Evolutionary conservation across 257 asterid species (phyloP), one percentile per base, ranked within the genome.

Genomic region (Datura wrightii): DNA sequence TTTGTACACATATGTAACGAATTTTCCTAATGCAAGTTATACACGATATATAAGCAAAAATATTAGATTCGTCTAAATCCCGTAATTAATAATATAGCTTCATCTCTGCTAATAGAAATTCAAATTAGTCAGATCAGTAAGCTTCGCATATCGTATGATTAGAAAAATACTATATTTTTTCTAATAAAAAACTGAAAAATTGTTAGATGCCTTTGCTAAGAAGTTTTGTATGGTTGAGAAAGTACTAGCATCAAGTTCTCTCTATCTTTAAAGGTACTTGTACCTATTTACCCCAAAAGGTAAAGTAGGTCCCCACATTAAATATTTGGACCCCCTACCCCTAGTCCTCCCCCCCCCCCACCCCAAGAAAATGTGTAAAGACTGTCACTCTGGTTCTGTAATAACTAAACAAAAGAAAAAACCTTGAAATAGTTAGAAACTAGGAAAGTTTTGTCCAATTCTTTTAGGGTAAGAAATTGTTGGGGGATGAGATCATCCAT

Each of bases 401-500:
- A n/a, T 74, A 74, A 48, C 80, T 46, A 46, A 62, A 3, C n/a
- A 74, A 48, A 39, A 31, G 39, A 15, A 0, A 31, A 67, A 15
- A 0, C 16, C 24, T 5, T 24, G 8, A 76, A 76, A 48, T 76
- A 14, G 62, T 76, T 19, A 1, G 44, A 13, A 48, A 76, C 31
- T 50, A 50, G 31, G 16, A 74, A 48, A 11, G 2, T 74, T 14
- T 50, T 74, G 11, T 74, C 42, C 19, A 14, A 4, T 44, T 48
- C n/a, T 65, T 65, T 48, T 74, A 8, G n/a, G 62, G 82, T 50
- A 50, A 13, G 50, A 74, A 2, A 46, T 50, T 4, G 62, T 76
- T 36, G 82, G 46, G 18, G 82, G 8, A 31, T 76, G 82, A 76
- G 82, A 76, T 76, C 82, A 76, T 76, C 82, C 62, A 76, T 76